These are phyloP conservation scores for Croton laevigatus DNA, from an alignment of 441 rosid genomes.

Conservation along the genomic window DNA sequence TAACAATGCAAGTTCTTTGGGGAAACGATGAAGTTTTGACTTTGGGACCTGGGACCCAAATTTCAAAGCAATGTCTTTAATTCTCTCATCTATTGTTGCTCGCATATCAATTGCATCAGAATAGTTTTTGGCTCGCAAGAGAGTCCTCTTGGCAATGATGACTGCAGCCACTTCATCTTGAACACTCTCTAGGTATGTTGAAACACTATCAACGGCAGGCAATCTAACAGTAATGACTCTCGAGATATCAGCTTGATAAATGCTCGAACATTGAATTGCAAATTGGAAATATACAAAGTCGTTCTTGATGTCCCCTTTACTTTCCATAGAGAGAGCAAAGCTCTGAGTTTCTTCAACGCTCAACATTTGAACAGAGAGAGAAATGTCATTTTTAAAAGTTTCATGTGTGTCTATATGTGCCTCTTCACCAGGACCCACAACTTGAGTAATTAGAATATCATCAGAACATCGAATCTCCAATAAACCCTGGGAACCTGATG, in stretches of 20 bases:
- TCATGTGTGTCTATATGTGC: slow-evolving; percentile 71
- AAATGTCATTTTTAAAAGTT: slow-evolving; percentile 58
- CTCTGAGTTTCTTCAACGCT: slow-evolving; percentile 94
- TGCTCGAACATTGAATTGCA: slow-evolving; percentile 69
- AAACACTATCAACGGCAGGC: slow-evolving; percentile 79
- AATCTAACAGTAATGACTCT: slow-evolving; percentile 78
- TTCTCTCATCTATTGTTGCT: slow-evolving; percentile 76
- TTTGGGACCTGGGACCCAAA: slow-evolving; percentile 80
- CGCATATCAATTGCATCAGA: slow-evolving; percentile 72
- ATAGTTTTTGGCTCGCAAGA: slow-evolving; percentile 61
- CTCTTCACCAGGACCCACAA: slow-evolving; percentile 96
- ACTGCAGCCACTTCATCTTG: slow-evolving; percentile 81
- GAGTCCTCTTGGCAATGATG: slow-evolving; percentile 86
- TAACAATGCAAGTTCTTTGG: slow-evolving; percentile 71
- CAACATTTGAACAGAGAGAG: slow-evolving; percentile 76
- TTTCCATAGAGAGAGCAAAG: slow-evolving; percentile 87
- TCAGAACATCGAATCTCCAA: slow-evolving; percentile 94
- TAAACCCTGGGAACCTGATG: slow-evolving; percentile 82
- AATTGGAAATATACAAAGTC: slow-evolving; percentile 82
- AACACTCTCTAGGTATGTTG: slow-evolving; percentile 79
- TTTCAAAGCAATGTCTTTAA: slow-evolving; percentile 77
- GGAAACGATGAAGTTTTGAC: slow-evolving; percentile 77
- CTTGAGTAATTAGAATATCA: slow-evolving; percentile 83
- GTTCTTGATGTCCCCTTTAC: slow-evolving; percentile 71
- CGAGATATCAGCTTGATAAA: slow-evolving; percentile 84